Conservation (phyloP, 225 moss, liverwort and hornwort genomes). For the Marchantia polymorpha region DNA sequence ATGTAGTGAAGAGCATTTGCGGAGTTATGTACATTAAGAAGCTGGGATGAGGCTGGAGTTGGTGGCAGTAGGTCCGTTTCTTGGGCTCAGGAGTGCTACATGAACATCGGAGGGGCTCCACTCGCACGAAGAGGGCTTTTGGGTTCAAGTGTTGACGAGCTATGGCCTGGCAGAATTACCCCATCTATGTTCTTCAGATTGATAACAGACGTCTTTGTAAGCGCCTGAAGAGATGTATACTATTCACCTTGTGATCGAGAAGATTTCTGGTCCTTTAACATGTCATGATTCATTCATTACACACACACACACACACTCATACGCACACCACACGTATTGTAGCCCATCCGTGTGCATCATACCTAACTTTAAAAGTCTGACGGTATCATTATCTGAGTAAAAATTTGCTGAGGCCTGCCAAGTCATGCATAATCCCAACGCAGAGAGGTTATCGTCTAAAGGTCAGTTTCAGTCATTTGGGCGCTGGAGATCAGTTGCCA, state of each 20-base stretch:
- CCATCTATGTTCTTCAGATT: slow-evolving; percentile 26
- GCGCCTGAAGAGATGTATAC: slow-evolving; percentile 6
- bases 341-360: not conserved
- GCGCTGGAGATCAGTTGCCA: slow-evolving; percentile 2
- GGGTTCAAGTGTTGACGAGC: slow-evolving; percentile 15
- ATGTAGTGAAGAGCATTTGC: not conserved
- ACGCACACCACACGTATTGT: not conserved
- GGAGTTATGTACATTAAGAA: slow-evolving; percentile 1
- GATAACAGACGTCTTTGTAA: slow-evolving; percentile 29
- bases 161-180: slow-evolving; percentile 23
- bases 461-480: not conserved
- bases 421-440: not conserved
- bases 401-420: not conserved
- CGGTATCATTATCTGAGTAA: not conserved
- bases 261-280: slow-evolving; percentile 5
- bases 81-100: slow-evolving; percentile 7
- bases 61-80: slow-evolving; percentile 7
- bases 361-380: not conserved
- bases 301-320: not conserved
- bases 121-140: not conserved
- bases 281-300: not conserved
- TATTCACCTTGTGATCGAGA: slow-evolving; percentile 10
- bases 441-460: not conserved
- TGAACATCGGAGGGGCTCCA: slow-evolving; percentile 15
- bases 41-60: slow-evolving; percentile 4